Base-by-base conservation (phyloP, 495 filamentous ascomycete genomes). In the Aspergillus egyptiacus region DNA sequence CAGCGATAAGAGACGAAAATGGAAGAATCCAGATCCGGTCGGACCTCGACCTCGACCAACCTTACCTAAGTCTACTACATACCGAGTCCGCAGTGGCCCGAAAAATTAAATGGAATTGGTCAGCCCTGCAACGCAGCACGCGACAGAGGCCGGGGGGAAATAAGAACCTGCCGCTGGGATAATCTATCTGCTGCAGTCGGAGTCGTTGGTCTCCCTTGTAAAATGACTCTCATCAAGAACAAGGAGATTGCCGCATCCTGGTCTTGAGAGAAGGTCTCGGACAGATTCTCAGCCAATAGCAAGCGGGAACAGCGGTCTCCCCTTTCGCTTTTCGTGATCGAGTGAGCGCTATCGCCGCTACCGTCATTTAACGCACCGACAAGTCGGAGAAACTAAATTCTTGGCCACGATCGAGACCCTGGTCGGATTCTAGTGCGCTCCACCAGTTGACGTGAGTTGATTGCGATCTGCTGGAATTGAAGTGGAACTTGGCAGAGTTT, bases 391-490 rank as follows among this genome's bases (percentile, higher is more conserved):
- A n/a, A n/a, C n/a, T n/a, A n/a, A 23, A 34, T 42, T 15, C 55
- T 58, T 48, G 55, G 46, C 55, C 46, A 51, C 38, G 51, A 54
- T 59, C 51, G 56, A 59, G 56, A 59, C 56, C 56, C 56, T 55
- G 44, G 33, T 20, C 22, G 55, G 56, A 59, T 52, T 52, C 56
- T 55, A 39, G 33, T 20, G 17, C 30, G 47, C 33, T 44, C 51
- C 55, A 57, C 50, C 17, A 23, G 25, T 19, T 13, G 10, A 35
- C 39, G 48, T 35, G 30, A 44, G 51, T 48, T 45, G 43, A 48
- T 48, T 48, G 40, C 37, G 46, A 51, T 51, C 52, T 47, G 46
- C 48, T 49, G 15, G 38, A 40, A 19, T 32, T 41, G 50, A 48
- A 15, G 4, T 10, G 28, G 8, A 4, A 27, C 24, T 27, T 4